These are phyloP conservation scores for Salvia miltiorrhiza DNA, from an alignment of 257 asterid genomes.

Conservation along the genomic window DNA sequence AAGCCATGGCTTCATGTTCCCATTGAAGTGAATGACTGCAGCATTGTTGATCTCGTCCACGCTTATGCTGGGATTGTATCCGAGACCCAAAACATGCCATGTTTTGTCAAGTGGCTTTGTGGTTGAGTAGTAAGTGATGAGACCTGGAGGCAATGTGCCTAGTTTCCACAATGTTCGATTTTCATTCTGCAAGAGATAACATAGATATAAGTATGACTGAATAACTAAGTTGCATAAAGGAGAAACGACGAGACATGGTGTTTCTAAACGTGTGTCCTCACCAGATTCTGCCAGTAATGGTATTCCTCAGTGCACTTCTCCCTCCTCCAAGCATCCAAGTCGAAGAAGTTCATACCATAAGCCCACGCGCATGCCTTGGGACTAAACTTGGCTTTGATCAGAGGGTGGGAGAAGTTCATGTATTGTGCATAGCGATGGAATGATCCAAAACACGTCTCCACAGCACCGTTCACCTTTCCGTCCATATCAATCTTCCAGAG, in stretches of 20 bases:
- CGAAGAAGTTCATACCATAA: constrained; percentile 81
- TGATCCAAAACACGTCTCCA: constrained; percentile 79
- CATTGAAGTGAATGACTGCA: constrained; percentile 88
- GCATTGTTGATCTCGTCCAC: constrained; percentile 80
- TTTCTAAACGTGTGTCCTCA: constrained; percentile 22
- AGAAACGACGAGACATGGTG: neutral
- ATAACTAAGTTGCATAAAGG: neutral
- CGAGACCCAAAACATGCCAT: constrained; percentile 97
- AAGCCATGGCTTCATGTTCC: constrained; percentile 91
- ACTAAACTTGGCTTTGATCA: constrained; percentile 60
- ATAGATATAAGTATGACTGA: neutral
- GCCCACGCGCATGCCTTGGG: constrained; percentile 94
- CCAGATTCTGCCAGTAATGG: constrained; percentile 82
- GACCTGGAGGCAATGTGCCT: constrained; percentile 90
- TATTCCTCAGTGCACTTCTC: constrained; percentile 74
- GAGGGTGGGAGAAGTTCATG: constrained; percentile 76
- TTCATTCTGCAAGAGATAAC: constrained; percentile 52
- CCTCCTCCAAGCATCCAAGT: constrained; percentile 83
- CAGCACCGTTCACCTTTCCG: constrained; percentile 84
- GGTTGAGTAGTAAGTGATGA: constrained; percentile 81
- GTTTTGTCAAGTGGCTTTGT: constrained; percentile 86
- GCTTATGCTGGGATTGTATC: constrained; percentile 82
- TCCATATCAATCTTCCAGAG: constrained; percentile 73
- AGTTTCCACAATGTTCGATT: constrained; percentile 82
- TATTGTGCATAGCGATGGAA: constrained; percentile 78